Conservation (phyloP, 257 asterid genomes). For the Nyctanthes arbortristis region DNA sequence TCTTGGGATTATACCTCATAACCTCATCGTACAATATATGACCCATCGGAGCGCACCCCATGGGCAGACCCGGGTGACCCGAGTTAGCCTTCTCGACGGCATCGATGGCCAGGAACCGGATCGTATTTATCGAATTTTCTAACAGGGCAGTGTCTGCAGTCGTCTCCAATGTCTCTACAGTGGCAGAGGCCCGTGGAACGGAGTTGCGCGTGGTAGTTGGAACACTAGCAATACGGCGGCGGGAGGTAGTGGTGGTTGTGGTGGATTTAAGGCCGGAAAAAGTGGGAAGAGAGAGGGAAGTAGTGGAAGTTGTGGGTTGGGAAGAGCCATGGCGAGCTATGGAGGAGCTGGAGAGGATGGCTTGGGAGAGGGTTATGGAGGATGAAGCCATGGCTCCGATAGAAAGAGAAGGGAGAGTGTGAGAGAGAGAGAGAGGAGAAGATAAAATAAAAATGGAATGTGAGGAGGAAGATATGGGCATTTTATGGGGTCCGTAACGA, state of each 20-base stretch:
- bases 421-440: not conserved
- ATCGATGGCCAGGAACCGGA: conserved; percentile 47
- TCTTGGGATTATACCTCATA: conserved; percentile 92
- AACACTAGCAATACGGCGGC: conserved; percentile 9
- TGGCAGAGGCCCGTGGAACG: conserved; percentile 53
- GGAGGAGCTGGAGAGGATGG: conserved; percentile 73
- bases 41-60: conserved; percentile 85
- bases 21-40: conserved; percentile 90
- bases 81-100: conserved; percentile 57
- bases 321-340: conserved; percentile 65
- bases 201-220: conserved; percentile 40
- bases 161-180: conserved; percentile 70
- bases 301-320: conserved; percentile 23
- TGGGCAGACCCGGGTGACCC: conserved; percentile 56
- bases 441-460: not conserved
- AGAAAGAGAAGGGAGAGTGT: not conserved
- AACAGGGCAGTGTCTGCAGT: conserved; percentile 59
- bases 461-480: not conserved
- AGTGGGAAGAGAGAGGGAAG: conserved; percentile 48
- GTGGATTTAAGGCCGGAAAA: conserved; percentile 61
- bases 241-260: conserved; percentile 18
- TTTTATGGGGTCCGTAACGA: not conserved
- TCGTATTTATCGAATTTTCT: conserved; percentile 61
- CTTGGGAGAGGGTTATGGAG: conserved; percentile 90
- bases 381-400: conserved; percentile 78